Percentiles rank a stretch among this genome's conserved stretches.
Conservation (phyloP, 2,329 filamentous ascomycete genomes). For the Sclerotinia trifoliorum region DNA sequence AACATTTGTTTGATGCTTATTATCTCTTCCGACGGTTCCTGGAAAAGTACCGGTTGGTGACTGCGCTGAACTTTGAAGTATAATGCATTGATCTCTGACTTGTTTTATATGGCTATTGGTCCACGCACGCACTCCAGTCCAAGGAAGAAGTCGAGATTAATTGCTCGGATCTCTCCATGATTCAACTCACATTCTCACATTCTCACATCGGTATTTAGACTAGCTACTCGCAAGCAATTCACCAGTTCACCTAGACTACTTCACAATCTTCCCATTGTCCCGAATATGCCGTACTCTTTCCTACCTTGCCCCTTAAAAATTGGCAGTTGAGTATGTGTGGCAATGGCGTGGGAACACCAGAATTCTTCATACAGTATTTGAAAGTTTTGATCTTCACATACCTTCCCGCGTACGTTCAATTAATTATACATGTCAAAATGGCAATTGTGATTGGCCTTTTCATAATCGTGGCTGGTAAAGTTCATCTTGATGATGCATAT, state of each 20-base stretch:
- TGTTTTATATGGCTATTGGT: conserved; percentile 16
- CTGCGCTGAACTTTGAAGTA: not conserved
- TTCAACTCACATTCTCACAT: not conserved
- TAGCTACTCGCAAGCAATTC: not conserved
- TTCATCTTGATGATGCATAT: not conserved
- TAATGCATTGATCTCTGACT: conserved; percentile 21
- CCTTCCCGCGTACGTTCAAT: not conserved
- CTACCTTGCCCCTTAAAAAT: not conserved
- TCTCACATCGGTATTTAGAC: not conserved
- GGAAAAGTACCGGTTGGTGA: too few species aligned
- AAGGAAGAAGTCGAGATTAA: not conserved
- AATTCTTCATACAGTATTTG: not conserved
- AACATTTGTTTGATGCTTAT: conserved; percentile 2
- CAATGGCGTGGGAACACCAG: not conserved
- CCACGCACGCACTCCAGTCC: conserved; percentile 5
- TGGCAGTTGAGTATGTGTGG: not conserved
- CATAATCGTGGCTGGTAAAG: not conserved
- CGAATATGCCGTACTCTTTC: not conserved
- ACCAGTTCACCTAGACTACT: not conserved
- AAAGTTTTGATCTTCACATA: not conserved
- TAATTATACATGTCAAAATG: not conserved
- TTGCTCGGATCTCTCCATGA: not conserved
- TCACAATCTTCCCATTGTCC: not conserved
- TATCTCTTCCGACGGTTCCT: not conserved
- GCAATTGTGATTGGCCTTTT: not conserved